phyloP scores from a whole-genome alignment of 257 asterid species.

The Solanum lycopersicoides region DNA sequence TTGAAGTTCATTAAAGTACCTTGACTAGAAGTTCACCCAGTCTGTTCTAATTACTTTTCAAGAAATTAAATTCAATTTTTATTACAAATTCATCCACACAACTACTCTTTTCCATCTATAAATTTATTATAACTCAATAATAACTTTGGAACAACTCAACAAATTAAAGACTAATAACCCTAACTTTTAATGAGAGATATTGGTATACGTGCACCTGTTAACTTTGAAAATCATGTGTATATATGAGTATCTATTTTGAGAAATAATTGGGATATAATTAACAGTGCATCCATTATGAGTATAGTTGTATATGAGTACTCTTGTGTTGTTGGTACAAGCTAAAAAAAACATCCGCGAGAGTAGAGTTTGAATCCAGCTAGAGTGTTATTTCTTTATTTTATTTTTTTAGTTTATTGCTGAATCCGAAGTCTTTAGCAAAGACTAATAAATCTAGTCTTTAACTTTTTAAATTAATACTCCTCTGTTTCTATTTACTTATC shows the following conservation, averaged over 20 bases:
- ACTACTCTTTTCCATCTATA: neutral
- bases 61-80: too few species aligned
- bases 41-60: too few species aligned
- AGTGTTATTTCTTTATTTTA: too few species aligned
- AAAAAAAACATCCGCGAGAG: neutral
- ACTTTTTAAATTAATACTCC: too few species aligned
- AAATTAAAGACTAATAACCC: neutral
- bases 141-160: neutral
- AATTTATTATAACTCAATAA: too few species aligned
- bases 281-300: neutral
- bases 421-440: neutral
- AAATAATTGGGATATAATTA: too few species aligned
- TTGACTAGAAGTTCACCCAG: neutral
- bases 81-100: neutral
- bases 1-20: neutral
- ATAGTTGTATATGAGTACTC: neutral
- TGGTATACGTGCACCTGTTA: too few species aligned
- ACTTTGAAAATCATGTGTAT: neutral
- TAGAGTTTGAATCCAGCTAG: neutral
- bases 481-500: too few species aligned
- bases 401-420: neutral
- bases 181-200: too few species aligned
- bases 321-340: neutral
- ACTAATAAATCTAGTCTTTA: neutral
- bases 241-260: too few species aligned